Evolutionary conservation across 2,329 filamentous ascomycete genomes (phyloP).

Genomic region (Diaporthe sp.): DNA sequence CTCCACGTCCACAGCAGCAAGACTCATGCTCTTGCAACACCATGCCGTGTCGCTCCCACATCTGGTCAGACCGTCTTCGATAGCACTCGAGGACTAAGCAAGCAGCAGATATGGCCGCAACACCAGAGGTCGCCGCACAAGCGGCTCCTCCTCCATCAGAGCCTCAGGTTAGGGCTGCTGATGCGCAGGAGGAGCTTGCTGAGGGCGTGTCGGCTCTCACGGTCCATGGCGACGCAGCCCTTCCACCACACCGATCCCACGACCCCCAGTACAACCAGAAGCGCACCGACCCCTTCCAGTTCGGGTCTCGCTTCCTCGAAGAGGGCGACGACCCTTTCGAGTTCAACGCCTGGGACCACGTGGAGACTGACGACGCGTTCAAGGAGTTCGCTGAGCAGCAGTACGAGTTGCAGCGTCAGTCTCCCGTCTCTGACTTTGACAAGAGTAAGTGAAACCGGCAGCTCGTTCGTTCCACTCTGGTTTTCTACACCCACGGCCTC

Average conservation of each 20-base stretch:
- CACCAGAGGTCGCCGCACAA: constrained; percentile 31
- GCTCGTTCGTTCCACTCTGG: background rate
- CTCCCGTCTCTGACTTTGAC: constrained; percentile 93
- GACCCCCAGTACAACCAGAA: constrained; percentile 81
- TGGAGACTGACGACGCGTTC: constrained; percentile 91
- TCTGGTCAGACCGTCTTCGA: constrained; percentile 7
- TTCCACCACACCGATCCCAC: constrained; percentile 75
- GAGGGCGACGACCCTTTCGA: constrained; percentile 92
- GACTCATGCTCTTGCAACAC: constrained; percentile 19
- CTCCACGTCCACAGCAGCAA: background rate
- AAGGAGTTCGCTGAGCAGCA: constrained; percentile 87
- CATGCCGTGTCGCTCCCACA: constrained; percentile 26
- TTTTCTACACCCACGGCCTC: constrained; percentile 38
- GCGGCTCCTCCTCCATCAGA: constrained; percentile 33
- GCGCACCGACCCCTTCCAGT: constrained; percentile 92
- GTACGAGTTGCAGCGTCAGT: constrained; percentile 83
- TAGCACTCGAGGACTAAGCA: background rate
- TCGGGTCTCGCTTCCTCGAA: constrained; percentile 87
- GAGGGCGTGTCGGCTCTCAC: constrained; percentile 30
- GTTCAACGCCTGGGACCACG: constrained; percentile 99
- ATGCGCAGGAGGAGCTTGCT: constrained; percentile 32
- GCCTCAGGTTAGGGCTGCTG: constrained; percentile 37
- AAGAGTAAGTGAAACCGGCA: constrained; percentile 67
- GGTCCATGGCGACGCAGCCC: background rate
- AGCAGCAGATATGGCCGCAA: constrained; percentile 26